A percentile compares a stretch with the other conserved stretches of the same genome.
These are phyloP conservation scores for Brasenia schreberi DNA, from an alignment of 164 flowering plant species.

Conservation along the genomic window DNA sequence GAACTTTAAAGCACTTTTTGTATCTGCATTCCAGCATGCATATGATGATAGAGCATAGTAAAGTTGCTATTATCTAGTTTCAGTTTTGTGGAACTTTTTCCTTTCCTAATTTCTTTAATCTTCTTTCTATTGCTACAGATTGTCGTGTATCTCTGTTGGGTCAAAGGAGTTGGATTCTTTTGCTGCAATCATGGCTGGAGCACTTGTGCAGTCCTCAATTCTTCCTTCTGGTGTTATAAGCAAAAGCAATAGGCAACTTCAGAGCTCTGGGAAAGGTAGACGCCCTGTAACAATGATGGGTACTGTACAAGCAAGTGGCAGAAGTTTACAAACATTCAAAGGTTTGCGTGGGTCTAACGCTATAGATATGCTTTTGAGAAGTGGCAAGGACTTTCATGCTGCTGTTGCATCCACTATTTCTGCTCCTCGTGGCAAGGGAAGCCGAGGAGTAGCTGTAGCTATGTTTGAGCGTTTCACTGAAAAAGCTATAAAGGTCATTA, in stretches of 20 bases:
- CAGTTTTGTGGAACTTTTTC: no score
- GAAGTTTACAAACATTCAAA: conserved; percentile 19
- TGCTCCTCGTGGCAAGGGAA: conserved; percentile 25
- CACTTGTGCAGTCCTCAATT: conserved; percentile 46
- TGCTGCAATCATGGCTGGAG: conserved; percentile 45
- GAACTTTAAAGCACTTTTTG: no score
- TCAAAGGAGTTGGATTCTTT: background rate
- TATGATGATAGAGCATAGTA: no score
- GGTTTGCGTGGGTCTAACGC: conserved; percentile 60
- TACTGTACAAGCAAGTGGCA: conserved; percentile 6
- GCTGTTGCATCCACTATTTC: conserved; percentile 31
- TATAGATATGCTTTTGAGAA: conserved; percentile 25
- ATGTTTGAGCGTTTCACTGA: conserved; percentile 45
- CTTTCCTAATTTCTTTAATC: no score
- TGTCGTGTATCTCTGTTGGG: background rate
- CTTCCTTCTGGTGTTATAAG: conserved; percentile 25
- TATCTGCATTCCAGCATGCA: no score
- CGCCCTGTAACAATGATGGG: conserved; percentile 35
- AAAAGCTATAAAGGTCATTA: conserved; percentile 40
- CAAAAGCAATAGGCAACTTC: conserved; percentile 15
- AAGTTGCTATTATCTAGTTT: no score
- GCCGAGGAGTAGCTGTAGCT: conserved; percentile 43
- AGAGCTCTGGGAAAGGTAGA: conserved; percentile 27
- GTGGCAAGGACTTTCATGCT: conserved; percentile 35
- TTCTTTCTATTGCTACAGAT: background rate